phyloP scores from a whole-genome alignment of 1,139 yeast genomes.

The Sugiyamaella paludigena region DNA sequence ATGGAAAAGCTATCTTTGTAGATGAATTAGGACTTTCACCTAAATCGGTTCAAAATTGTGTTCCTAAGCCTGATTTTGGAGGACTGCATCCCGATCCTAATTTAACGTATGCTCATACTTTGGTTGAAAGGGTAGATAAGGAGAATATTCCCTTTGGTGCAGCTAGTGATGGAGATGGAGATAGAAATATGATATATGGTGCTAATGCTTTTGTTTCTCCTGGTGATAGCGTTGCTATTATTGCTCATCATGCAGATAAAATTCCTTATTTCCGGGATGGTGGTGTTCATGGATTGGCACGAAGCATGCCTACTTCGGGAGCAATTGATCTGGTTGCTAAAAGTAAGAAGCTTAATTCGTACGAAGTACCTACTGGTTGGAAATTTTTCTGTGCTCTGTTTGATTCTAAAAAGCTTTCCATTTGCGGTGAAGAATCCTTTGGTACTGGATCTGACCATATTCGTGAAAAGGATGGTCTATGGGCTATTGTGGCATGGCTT shows the following conservation, averaged over 20 bases:
- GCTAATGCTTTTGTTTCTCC: constrained; percentile 95
- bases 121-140: constrained; percentile 79
- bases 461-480: constrained; percentile 95
- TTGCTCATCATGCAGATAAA: constrained; percentile 84
- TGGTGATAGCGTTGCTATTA: constrained; percentile 97
- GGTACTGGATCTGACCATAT: constrained; percentile 98
- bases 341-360: constrained; percentile 66
- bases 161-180: constrained; percentile 99
- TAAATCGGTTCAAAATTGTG: constrained; percentile 70
- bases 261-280: constrained; percentile 87
- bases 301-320: constrained; percentile 96
- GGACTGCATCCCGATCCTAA: constrained; percentile 99
- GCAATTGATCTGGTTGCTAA: constrained; percentile 92
- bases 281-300: constrained; percentile 92
- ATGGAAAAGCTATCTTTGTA: constrained; percentile 79
- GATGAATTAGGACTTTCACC: constrained; percentile 78
- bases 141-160: constrained; percentile 91
- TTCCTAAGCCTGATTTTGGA: constrained; percentile 87
- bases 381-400: constrained; percentile 94
- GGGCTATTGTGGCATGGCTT: constrained; percentile 98
- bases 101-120: constrained; percentile 85
- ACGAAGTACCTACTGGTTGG: constrained; percentile 99
- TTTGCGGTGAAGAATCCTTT: constrained; percentile 97
- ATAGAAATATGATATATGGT: constrained; percentile 97
- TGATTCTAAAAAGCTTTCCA: constrained; percentile 87